Evolutionary conservation across 352 stramenopile species (phyloP).

Genomic region (Pythium dissimile): DNA sequence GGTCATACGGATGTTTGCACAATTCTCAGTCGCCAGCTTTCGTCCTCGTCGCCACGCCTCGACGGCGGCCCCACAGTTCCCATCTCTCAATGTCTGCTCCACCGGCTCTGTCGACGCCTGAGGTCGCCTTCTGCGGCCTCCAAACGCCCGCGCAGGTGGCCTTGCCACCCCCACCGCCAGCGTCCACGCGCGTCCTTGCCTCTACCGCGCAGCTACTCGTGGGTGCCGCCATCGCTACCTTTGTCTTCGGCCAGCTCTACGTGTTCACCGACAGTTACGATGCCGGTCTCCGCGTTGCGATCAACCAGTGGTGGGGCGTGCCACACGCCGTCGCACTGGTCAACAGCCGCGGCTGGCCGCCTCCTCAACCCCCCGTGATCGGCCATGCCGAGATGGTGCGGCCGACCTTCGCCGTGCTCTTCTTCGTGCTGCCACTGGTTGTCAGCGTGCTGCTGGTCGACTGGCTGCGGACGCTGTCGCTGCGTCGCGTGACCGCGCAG

Average conservation of each 20-base stretch:
- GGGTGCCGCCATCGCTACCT: constrained; percentile 20
- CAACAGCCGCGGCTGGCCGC: background rate
- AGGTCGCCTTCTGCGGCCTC: too few species aligned
- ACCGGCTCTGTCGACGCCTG: too few species aligned
- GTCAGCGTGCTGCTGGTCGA: constrained; percentile 30
- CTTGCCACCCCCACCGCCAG: too few species aligned
- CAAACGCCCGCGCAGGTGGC: too few species aligned
- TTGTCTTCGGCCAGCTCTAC: constrained; percentile 26
- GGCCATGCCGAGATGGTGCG: constrained; percentile 43
- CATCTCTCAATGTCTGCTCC: too few species aligned
- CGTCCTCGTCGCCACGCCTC: too few species aligned
- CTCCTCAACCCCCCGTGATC: background rate
- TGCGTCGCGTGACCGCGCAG: constrained; percentile 26
- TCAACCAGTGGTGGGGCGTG: constrained; percentile 25
- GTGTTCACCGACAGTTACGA: constrained; percentile 20
- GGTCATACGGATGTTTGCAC: too few species aligned
- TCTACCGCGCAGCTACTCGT: constrained; percentile 26
- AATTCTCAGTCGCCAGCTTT: too few species aligned
- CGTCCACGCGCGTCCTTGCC: background rate
- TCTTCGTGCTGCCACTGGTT: constrained; percentile 33
- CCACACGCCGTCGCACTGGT: background rate
- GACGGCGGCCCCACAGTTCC: too few species aligned
- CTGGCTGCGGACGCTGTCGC: constrained; percentile 26
- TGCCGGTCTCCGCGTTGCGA: background rate
- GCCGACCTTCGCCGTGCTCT: constrained; percentile 41